Conservation (phyloP, 331 rosid species). For the Quercus tomentella region DNA sequence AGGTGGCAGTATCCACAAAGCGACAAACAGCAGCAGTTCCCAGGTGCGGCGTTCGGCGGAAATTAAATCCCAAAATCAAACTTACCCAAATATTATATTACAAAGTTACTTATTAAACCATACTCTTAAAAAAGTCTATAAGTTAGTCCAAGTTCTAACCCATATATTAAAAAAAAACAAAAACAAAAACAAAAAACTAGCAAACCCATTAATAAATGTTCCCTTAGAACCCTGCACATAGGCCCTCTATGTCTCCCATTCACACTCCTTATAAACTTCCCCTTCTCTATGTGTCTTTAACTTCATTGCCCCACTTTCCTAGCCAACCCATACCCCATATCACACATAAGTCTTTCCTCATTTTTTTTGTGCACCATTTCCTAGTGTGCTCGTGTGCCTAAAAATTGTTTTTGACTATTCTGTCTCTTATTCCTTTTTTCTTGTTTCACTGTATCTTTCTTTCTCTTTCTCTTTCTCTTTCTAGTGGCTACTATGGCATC, state of each 20-base stretch:
- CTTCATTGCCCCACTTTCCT: conserved; percentile 42
- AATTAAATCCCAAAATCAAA: conserved; percentile 26
- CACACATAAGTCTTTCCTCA: neutral
- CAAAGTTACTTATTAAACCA: neutral
- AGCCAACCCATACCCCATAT: neutral
- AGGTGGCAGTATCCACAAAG: conserved; percentile 39
- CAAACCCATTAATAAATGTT: conserved; percentile 56
- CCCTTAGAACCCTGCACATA: conserved; percentile 55
- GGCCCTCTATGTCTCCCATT: conserved; percentile 55
- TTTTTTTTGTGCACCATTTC: conserved; percentile 40
- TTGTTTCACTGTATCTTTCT: neutral
- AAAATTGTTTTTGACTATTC: conserved; percentile 5
- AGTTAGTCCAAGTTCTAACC: neutral
- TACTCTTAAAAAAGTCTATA: conserved; percentile 8
- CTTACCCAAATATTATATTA: neutral
- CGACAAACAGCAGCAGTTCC: conserved; percentile 73
- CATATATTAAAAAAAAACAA: too few relatives aligned
- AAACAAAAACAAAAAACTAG: conserved; percentile 7
- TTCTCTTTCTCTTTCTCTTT: neutral
- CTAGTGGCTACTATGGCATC: conserved; percentile 41
- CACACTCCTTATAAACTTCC: conserved; percentile 33
- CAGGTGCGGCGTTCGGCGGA: conserved; percentile 97
- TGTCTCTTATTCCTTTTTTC: neutral
- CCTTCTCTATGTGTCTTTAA: conserved; percentile 28
- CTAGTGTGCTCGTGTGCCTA: conserved; percentile 72